Evolutionary conservation across 73 alveolate genomes (phyloP).

Genomic region (Blepharisma stoltei): DNA sequence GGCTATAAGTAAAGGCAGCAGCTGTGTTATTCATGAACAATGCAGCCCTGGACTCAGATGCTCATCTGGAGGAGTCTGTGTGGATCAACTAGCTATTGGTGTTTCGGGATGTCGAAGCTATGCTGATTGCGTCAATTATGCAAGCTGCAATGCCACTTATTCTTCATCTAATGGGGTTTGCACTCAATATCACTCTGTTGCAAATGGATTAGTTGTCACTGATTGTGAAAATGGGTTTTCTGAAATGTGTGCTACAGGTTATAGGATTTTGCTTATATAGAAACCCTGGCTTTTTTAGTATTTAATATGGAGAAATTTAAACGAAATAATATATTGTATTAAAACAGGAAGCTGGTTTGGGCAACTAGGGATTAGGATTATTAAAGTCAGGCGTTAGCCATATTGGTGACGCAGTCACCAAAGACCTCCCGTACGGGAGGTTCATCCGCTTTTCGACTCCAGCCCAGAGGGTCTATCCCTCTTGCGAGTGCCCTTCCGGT

Average conservation of each 20-base stretch:
- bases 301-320: no score
- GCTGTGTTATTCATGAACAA: not conserved
- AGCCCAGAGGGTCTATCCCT: no score
- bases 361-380: conserved; percentile 3
- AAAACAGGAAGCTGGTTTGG: not conserved
- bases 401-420: no score
- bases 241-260: not conserved
- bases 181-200: not conserved
- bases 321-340: no score
- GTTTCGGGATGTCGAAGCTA: not conserved
- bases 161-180: not conserved
- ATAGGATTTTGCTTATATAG: no score
- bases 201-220: not conserved
- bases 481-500: no score
- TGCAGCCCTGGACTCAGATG: conserved; percentile 7
- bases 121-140: not conserved
- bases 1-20: no score
- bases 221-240: not conserved
- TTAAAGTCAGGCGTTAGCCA: no score
- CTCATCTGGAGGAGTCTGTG: not conserved
- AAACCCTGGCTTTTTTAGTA: no score
- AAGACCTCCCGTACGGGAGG: no score
- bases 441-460: no score
- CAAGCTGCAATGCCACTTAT: not conserved
- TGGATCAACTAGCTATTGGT: not conserved